phyloP scores from a whole-genome alignment of 768 basidiomycete genomes.

The Strobilomyces dryophilus region DNA sequence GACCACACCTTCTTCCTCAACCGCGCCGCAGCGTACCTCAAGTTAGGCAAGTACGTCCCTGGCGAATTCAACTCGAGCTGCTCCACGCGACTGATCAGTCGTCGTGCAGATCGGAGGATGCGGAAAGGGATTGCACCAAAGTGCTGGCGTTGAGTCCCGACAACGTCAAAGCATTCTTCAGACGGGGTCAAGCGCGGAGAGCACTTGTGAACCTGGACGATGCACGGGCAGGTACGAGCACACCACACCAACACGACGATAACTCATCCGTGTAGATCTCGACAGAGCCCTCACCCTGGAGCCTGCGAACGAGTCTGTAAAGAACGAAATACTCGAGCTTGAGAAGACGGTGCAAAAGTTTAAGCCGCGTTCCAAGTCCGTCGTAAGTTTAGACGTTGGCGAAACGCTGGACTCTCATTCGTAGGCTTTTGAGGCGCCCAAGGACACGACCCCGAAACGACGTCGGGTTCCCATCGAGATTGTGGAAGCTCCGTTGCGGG shows the following conservation, averaged over 20 bases:
- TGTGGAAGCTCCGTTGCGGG: constrained; percentile 35
- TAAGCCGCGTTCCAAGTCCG: constrained; percentile 34
- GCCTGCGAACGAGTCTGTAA: constrained; percentile 58
- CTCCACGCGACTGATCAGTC: constrained; percentile 2
- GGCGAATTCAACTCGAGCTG: neutral
- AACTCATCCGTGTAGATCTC: constrained; percentile 48
- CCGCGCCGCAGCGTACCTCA: constrained; percentile 88
- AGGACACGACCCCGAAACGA: constrained; percentile 33
- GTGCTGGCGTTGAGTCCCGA: constrained; percentile 50
- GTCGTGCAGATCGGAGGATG: constrained; percentile 62
- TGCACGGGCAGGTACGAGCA: constrained; percentile 52
- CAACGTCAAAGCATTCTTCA: constrained; percentile 78
- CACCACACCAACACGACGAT: neutral
- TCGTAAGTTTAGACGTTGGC: constrained; percentile 10
- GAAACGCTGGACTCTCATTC: constrained; percentile 7
- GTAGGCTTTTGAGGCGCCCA: constrained; percentile 4
- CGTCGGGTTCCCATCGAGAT: constrained; percentile 64
- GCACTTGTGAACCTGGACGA: constrained; percentile 51
- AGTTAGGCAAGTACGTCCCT: constrained; percentile 85
- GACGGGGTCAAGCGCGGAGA: constrained; percentile 69
- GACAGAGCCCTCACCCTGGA: constrained; percentile 54
- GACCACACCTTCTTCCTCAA: constrained; percentile 85
- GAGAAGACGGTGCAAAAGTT: constrained; percentile 32
- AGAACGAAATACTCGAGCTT: constrained; percentile 57
- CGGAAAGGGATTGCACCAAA: constrained; percentile 72